Base-by-base conservation (phyloP, 176 grass and related monocot genomes). In the Miscanthus lutarioriparius region DNA sequence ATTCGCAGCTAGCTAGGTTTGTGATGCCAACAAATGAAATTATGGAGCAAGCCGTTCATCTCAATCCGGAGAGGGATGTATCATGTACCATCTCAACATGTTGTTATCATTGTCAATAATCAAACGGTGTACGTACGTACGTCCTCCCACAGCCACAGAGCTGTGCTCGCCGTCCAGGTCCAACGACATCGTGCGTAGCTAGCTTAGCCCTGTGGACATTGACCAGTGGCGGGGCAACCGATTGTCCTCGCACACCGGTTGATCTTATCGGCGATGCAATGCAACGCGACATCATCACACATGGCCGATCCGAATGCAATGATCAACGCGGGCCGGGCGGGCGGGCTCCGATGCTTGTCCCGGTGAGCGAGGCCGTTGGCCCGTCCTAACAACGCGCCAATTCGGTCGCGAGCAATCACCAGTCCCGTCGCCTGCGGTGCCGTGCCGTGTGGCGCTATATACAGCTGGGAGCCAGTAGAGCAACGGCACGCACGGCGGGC, bases 181-280 rank as follows among this genome's bases (percentile, higher is more conserved):
- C 56, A 59, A 25, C 8, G 7, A 0, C 3, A 48, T n/a, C 7
- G 53, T 30, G 26, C 66, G 70, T 9, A 22, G 22, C 5, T 2
- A 20, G 22, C 56, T 3, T 61, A 11, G 13, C 67, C 44, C 77
- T 74, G 68, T 83, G 58, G 86, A 66, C 86, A 88, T 51, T 54
- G 68, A 78, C 75, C 75, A 1, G 30, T 89, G 81, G 81, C 51
- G 81, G 81, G 68, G 36, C 75, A 64, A 4, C 8, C 0, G 1
- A 7, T 43, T 35, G 53, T 73, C 66, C 82, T 38, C 56, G 10
- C 22, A 4, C 17, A 22, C 56, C 45, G 20, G 59, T 84, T 77
- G 70, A 82, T 75, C 87, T 61, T 47, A 75, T 89, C 82, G 27
- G 67, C 76, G 38, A 64, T 36, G 43, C 14, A 15, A n/a, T n/a